Conservation (phyloP, 106 monocot genomes). For the Apostasia ramifera region DNA sequence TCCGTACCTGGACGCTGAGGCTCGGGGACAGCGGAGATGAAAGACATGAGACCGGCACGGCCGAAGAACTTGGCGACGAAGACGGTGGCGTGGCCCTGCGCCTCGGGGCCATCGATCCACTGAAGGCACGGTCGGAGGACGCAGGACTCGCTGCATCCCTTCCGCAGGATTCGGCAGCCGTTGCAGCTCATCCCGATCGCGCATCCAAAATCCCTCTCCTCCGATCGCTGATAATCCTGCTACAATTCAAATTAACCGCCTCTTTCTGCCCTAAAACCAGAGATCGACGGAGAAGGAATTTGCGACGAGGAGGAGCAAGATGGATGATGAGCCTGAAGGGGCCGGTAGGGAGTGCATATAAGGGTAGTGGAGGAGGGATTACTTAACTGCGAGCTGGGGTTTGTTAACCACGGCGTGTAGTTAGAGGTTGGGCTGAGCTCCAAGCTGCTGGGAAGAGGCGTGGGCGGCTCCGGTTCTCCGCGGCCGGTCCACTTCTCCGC, state of each 20-base stretch:
- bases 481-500: slow-evolving; percentile 18
- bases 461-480: slow-evolving; percentile 66
- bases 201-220: not conserved
- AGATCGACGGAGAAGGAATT: not conserved
- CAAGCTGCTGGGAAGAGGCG: slow-evolving; percentile 28
- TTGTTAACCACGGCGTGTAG: not conserved
- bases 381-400: slow-evolving; percentile 7
- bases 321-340: not conserved
- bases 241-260: too few relatives aligned
- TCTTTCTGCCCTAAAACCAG: not conserved
- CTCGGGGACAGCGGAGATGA: slow-evolving; percentile 50
- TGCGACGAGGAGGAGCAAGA: not conserved
- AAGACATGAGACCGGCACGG: slow-evolving; percentile 56
- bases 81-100: slow-evolving; percentile 74
- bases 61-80: slow-evolving; percentile 87
- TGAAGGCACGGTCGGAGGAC: slow-evolving; percentile 57
- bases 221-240: too few relatives aligned
- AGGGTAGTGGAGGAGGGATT: slow-evolving; percentile 9
- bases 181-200: slow-evolving; percentile 58
- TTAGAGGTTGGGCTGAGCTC: slow-evolving; percentile 8
- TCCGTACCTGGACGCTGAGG: slow-evolving; percentile 34
- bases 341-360: slow-evolving; percentile 17
- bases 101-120: slow-evolving; percentile 62
- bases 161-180: slow-evolving; percentile 63
- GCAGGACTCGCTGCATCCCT: slow-evolving; percentile 76